Base-by-base conservation (phyloP, 192 early-diverging fungal species). In the Endogone sp. region DNA sequence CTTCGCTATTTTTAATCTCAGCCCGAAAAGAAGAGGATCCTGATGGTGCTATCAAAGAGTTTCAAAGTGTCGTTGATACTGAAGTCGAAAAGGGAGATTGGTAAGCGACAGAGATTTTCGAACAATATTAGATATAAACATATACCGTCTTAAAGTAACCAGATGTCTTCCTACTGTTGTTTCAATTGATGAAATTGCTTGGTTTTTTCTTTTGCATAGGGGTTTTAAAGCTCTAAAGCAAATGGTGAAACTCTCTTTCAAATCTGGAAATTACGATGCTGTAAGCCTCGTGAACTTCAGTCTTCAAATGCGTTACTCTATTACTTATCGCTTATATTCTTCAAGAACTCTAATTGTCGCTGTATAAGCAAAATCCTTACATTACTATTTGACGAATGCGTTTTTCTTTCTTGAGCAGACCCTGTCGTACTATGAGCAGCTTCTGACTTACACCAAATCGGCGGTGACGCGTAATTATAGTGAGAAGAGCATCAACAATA, bases 401-500 rank as follows among this genome's bases (percentile, higher is more conserved):
- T 30, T 55, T 25, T 29, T 56, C 23, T n/a, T 63, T 22, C 32
- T 23, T 63, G 13, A 57, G 56, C 29, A 93, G 92, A 88, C 90
- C 0, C 71, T 94, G 9, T 71, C 80, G 55, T 84, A 90, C 68
- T 96, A 96, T 75, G 68, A 85, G 13, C 75, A 91, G 62, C 78
- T 96, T 3, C 75, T 96, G 22, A 88, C 84, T 2, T 93, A 92
- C 70, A 86, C 87, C 30, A 90, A 92, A 67, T 82, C 82, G 2
- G 89, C 91, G 2, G 92, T 94, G 23, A 89, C 94, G 6, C 84
- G 90, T 44, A 96, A 94, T 76, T 89, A 94, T 60, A 89, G 89
- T 64, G 94, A 96, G 73, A 96, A 96, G 81, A 88, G 85, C 66
- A 94, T 96, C 75, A 96, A 96, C 80, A 92, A 91, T 70, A 94